These are phyloP conservation scores for Evansstolkia leycettana DNA, from an alignment of 495 filamentous ascomycete genomes.

Conservation along the genomic window DNA sequence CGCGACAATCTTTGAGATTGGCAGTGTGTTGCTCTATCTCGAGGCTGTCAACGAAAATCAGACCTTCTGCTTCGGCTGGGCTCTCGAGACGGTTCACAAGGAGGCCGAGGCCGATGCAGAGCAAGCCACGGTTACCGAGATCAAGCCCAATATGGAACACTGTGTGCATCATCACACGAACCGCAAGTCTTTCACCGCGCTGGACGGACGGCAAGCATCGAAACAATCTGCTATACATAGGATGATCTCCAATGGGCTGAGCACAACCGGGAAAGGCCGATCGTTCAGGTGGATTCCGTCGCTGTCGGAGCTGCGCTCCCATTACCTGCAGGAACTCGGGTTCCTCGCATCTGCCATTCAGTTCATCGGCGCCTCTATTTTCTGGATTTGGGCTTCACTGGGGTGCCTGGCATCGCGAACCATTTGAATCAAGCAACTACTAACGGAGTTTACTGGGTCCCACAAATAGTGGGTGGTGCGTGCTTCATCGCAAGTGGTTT, in stretches of 20 bases:
- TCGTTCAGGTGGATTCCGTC: constrained; percentile 53
- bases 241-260: background rate
- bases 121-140: constrained; percentile 1
- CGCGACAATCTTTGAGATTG: constrained; percentile 57
- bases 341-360: constrained; percentile 53
- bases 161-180: constrained; percentile 49
- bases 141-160: constrained; percentile 16
- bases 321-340: constrained; percentile 57
- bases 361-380: constrained; percentile 48
- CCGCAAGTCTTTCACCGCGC: constrained; percentile 29
- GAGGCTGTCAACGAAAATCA: constrained; percentile 60
- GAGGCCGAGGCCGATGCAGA: constrained; percentile 9
- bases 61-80: constrained; percentile 62
- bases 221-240: no score
- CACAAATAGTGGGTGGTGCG: constrained; percentile 53
- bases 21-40: constrained; percentile 49
- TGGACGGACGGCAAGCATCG: constrained; percentile 21
- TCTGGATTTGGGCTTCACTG: constrained; percentile 57
- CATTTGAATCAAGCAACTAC: constrained; percentile 31
- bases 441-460: constrained; percentile 53
- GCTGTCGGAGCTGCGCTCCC: constrained; percentile 39
- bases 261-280: constrained; percentile 4
- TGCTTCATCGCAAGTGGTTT: constrained; percentile 48
- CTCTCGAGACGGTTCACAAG: constrained; percentile 38
- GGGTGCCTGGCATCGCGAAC: constrained; percentile 44